These are phyloP conservation scores for Phaeomoniella chlamydospora DNA, from an alignment of 2,329 filamentous ascomycete genomes.

Conservation along the genomic window DNA sequence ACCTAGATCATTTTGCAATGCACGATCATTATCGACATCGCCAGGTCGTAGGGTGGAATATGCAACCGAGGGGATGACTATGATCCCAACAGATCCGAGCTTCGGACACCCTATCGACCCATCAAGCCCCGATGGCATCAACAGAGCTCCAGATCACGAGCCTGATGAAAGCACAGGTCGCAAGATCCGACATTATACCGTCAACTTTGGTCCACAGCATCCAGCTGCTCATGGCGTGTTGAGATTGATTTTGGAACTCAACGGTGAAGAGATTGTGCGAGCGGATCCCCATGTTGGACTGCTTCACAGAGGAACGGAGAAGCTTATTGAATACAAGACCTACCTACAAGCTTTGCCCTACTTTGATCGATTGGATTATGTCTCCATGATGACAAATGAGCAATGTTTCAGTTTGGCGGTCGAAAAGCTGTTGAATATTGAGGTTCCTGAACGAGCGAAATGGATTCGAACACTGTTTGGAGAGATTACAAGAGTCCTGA, in stretches of 20 bases:
- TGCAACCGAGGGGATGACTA: constrained; percentile 27
- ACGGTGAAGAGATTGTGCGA: constrained; percentile 92
- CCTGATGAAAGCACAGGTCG: constrained; percentile 28
- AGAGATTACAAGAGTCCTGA: constrained; percentile 84
- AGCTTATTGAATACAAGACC: constrained; percentile 99
- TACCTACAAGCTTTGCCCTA: constrained; percentile 97
- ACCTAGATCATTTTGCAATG: constrained; percentile 25
- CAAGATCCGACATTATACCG: constrained; percentile 96
- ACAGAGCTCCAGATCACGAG: constrained; percentile 32
- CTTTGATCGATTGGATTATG: constrained; percentile 97
- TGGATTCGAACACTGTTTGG: constrained; percentile 93
- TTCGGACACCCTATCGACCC: constrained; percentile 33
- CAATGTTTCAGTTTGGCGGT: constrained; percentile 92
- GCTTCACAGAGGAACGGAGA: constrained; percentile 93
- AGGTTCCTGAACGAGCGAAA: constrained; percentile 89
- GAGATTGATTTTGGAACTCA: constrained; percentile 92
- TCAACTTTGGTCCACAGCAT: constrained; percentile 99
- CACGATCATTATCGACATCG: constrained; percentile 42
- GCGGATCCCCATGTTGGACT: constrained; percentile 94
- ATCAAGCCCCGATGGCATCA: constrained; percentile 21
- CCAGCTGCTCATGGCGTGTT: constrained; percentile 96
- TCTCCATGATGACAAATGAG: constrained; percentile 99
- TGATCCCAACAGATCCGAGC: constrained; percentile 42
- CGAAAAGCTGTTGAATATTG: constrained; percentile 94
- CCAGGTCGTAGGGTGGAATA: constrained; percentile 38